Conservation (phyloP, 768 basidiomycete genomes). For the Dioszegia aurantiaca region DNA sequence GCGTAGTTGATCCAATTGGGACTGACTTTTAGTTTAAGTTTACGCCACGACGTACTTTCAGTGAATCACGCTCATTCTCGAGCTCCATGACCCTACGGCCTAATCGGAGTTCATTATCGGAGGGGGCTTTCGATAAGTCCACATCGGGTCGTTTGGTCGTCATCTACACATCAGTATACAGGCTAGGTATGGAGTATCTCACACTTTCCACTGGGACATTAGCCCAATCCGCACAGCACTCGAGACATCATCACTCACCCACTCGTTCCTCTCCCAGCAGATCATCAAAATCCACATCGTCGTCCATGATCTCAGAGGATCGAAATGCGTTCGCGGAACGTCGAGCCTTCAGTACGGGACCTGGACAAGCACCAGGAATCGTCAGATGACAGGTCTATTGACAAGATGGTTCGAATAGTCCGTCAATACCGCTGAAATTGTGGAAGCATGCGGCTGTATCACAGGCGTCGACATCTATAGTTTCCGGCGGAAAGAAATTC, state of each 20-base stretch:
- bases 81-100: conserved; percentile 24
- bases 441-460: too few species aligned
- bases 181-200: neutral
- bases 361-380: too few species aligned
- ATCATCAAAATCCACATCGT: conserved; percentile 17
- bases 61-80: conserved; percentile 26
- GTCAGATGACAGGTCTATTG: too few species aligned
- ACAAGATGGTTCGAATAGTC: too few species aligned
- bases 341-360: too few species aligned
- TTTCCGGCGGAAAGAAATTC: conserved; percentile 4
- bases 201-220: neutral
- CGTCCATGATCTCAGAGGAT: conserved; percentile 10
- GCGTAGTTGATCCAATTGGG: conserved; percentile 18
- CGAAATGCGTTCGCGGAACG: too few species aligned
- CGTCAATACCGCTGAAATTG: neutral
- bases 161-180: neutral
- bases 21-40: conserved; percentile 3
- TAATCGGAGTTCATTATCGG: conserved; percentile 27
- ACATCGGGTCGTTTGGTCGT: conserved; percentile 4
- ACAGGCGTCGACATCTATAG: too few species aligned
- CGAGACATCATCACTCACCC: neutral
- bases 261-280: conserved; percentile 10
- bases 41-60: conserved; percentile 14
- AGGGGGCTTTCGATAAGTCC: conserved; percentile 8
- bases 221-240: neutral